Conservation (phyloP, 352 stramenopile genomes). For the Phytophthora pluvialis region DNA sequence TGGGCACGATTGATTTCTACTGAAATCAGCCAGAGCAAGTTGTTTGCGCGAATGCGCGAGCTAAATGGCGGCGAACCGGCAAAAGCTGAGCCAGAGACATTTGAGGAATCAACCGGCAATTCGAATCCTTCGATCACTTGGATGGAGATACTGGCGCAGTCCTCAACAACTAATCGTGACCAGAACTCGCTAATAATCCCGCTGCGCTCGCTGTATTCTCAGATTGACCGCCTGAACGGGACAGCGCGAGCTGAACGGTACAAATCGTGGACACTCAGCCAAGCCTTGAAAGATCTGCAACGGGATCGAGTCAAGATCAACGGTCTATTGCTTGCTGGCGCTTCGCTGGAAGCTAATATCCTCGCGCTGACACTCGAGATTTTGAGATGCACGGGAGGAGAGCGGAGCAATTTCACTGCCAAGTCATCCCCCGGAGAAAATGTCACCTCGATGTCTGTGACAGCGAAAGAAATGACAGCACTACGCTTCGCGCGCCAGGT, state of each 20-base stretch:
- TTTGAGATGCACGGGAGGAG: constrained; percentile 17
- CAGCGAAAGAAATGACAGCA: constrained; percentile 49
- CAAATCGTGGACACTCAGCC: constrained; percentile 56
- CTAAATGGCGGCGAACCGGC: constrained; percentile 13
- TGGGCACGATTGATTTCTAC: constrained; percentile 56
- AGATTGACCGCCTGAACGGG: constrained; percentile 48
- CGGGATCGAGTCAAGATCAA: constrained; percentile 71
- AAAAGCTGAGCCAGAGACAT: neutral
- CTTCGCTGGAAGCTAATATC: constrained; percentile 38
- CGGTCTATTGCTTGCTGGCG: constrained; percentile 38
- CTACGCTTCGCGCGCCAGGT: constrained; percentile 62
- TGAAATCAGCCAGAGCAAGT: constrained; percentile 46
- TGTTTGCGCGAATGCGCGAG: constrained; percentile 33
- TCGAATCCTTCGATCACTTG: constrained; percentile 13
- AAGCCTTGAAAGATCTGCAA: constrained; percentile 73
- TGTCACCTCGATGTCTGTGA: neutral
- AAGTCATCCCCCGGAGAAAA: neutral
- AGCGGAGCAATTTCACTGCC: neutral
- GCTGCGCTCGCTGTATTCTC: constrained; percentile 59
- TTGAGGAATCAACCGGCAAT: neutral
- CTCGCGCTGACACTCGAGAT: constrained; percentile 30
- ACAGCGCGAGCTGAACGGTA: constrained; percentile 45
- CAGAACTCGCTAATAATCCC: constrained; percentile 41
- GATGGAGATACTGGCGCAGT: constrained; percentile 21
- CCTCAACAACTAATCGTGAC: constrained; percentile 3